Conservation (phyloP, 176 grass and related monocot genomes). For the Typha latifolia region DNA sequence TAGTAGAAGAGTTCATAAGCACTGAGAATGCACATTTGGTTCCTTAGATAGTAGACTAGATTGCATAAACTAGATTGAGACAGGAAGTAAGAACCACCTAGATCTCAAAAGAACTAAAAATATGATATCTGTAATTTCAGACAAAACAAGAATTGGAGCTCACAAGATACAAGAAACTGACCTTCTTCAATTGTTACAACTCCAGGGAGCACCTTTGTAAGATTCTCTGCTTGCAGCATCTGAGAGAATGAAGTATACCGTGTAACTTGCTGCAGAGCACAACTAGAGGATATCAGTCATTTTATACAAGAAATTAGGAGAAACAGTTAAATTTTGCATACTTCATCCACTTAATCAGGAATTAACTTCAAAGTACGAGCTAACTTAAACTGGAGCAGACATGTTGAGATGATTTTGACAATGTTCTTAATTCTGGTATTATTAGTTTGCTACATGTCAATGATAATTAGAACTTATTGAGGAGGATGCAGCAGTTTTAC, state of each 20-base stretch:
- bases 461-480: too few relatives aligned
- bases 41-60: too few relatives aligned
- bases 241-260: constrained; percentile 56
- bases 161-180: constrained; percentile 15
- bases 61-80: too few relatives aligned
- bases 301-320: constrained; percentile 11
- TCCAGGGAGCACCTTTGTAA: constrained; percentile 75
- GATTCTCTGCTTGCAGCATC: constrained; percentile 67
- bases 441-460: too few relatives aligned
- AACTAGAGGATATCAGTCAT: not conserved
- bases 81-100: not conserved
- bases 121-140: not conserved
- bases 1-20: too few relatives aligned
- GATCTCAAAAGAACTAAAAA: constrained; percentile 6
- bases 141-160: not conserved
- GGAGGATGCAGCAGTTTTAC: too few relatives aligned
- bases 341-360: constrained; percentile 3
- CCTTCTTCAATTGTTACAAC: constrained; percentile 67
- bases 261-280: constrained; percentile 42
- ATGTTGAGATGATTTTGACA: too few relatives aligned
- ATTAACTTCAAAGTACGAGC: not conserved
- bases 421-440: too few relatives aligned
- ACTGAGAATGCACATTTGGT: too few relatives aligned
- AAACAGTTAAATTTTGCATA: constrained; percentile 8
- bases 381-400: too few relatives aligned